Base-by-base conservation (phyloP, 2,329 filamentous ascomycete genomes). In the Xylariaceae sp. region DNA sequence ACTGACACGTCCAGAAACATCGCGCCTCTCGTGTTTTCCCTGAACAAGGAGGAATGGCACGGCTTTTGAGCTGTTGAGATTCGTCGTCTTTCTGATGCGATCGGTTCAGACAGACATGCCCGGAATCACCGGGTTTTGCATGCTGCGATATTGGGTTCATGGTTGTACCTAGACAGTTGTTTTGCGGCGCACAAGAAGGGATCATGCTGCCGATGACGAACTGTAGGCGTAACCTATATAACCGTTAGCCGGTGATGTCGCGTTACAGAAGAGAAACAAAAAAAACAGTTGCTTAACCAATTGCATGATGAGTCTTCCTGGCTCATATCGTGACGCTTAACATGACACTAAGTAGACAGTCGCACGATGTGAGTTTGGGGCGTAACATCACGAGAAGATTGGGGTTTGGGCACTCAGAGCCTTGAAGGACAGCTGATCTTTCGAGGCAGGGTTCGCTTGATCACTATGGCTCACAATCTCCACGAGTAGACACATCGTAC, bases 111-210 rank as follows among this genome's bases (percentile, higher is more conserved):
- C 47, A 58, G 51, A 35, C 13, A 35, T 34, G 45, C 52, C 53
- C 42, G 17, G 50, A 34, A 30, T 30, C 45, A 45, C 13, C 48
- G 53, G 44, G 50, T 51, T 54, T 47, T 23, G 23, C 15, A 23
- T 45, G 23, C 18, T 57, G 17, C 54, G 48, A 37, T 45, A 35
- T 34, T 54, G 57, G 34, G 60, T 35, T 34, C 23, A 6, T 11
- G 4, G 18, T 54, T n/a, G 55, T 52, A 30, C 48, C 58, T 23
- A 56, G 15, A 45, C 10, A 42, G 18, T 49, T 50, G 44, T 58
- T 51, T 56, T 47, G 62, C 55, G 51, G 50, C 58, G 53, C 53
- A 47, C 55, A 60, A 52, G 51, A 49, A 54, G 48, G 55, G 53
- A 56, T 45, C 52, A 53, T 18, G 47, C 51, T 44, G 4, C 13